Conservation (phyloP, 352 stramenopile species). For the Lagenidium sp. region DNA sequence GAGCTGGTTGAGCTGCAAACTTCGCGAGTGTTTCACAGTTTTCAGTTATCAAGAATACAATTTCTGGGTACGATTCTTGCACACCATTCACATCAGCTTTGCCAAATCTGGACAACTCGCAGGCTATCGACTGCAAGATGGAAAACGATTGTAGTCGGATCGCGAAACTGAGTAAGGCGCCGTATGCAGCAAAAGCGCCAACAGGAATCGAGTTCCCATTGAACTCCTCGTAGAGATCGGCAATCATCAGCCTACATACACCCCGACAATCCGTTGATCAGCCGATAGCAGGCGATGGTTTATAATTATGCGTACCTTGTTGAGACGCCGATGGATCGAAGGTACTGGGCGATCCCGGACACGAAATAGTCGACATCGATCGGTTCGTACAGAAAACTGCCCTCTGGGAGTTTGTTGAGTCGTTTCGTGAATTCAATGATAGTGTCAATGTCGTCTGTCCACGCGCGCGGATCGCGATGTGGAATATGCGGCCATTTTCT, state of each 20-base stretch:
- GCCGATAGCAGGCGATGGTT: no score
- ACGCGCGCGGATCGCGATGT: constrained; percentile 37
- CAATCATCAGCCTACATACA: no score
- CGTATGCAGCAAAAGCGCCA: constrained; percentile 18
- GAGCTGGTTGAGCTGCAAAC: constrained; percentile 9
- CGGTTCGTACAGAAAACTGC: constrained; percentile 59
- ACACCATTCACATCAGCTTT: not conserved
- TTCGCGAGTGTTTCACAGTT: constrained; percentile 14
- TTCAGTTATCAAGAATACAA: not conserved
- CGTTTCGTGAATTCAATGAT: constrained; percentile 37
- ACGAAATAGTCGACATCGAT: constrained; percentile 38
- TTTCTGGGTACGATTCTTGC: not conserved
- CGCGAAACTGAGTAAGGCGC: constrained; percentile 36
- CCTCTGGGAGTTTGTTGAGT: constrained; percentile 38
- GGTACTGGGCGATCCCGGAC: no score
- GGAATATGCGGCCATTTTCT: constrained; percentile 67
- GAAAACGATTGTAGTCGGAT: constrained; percentile 63
- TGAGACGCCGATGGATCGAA: constrained; percentile 13
- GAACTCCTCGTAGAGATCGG: no score
- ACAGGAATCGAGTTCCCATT: no score
- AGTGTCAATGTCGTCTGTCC: constrained; percentile 24
- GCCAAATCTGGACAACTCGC: constrained; percentile 18
- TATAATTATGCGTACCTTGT: no score
- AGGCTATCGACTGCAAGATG: constrained; percentile 25
- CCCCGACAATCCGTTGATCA: no score